Percentiles rank a stretch among this genome's conserved stretches.
Evolutionary conservation across 1,284 basidiomycete species (phyloP).

Genomic region (Rhodotorula glutinis): DNA sequence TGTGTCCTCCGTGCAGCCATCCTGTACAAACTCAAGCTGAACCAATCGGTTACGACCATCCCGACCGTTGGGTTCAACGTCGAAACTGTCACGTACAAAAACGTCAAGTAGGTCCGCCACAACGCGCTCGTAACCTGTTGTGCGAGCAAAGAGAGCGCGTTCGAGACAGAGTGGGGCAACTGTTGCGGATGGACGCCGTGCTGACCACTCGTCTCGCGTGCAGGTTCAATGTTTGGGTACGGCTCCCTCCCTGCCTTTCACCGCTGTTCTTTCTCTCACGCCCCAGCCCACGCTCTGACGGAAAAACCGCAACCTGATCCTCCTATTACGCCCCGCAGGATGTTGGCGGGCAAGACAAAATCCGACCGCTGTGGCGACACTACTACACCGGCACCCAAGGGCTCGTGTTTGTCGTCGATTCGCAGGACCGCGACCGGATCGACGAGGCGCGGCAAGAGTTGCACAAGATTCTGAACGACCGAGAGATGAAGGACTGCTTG

Average conservation of each 20-base stretch:
- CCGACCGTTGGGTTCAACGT: conserved; percentile 57
- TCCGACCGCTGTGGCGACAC: conserved; percentile 74
- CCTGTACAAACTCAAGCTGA: conserved; percentile 53
- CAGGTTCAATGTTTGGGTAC: conserved; percentile 47
- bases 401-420: conserved; percentile 63
- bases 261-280: too few species aligned
- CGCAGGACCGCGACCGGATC: conserved; percentile 84
- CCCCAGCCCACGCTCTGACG: background rate
- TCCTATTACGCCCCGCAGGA: conserved; percentile 43
- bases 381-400: conserved; percentile 72
- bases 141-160: background rate
- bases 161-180: too few species aligned
- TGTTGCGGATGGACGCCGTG: too few species aligned
- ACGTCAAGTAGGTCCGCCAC: conserved; percentile 46
- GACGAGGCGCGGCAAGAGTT: conserved; percentile 96
- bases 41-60: conserved; percentile 53
- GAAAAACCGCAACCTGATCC: too few species aligned
- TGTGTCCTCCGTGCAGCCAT: conserved; percentile 53
- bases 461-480: conserved; percentile 91
- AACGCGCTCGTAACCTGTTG: too few species aligned
- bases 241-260: conserved; percentile 5
- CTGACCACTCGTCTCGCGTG: background rate
- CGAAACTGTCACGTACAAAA: conserved; percentile 52
- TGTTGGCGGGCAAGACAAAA: conserved; percentile 53
- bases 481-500: conserved; percentile 97